Conservation (phyloP, 2,329 filamentous ascomycete species). For the Phoma herbarum region DNA sequence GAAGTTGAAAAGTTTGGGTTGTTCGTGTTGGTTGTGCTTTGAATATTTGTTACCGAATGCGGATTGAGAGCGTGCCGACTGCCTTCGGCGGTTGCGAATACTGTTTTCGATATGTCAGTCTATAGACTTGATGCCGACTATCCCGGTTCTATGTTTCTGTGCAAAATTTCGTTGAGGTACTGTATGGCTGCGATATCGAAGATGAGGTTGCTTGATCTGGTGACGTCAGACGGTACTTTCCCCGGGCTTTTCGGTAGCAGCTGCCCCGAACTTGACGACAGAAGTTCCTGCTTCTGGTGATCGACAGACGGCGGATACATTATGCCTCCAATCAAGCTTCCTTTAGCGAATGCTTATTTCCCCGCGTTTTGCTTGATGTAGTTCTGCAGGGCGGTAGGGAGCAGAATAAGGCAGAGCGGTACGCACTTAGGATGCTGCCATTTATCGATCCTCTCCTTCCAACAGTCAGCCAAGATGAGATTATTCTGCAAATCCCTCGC, state of each 20-base stretch:
- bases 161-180: not conserved
- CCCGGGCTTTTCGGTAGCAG: not conserved
- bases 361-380: conserved; percentile 1
- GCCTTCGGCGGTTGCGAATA: too few relatives aligned
- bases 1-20: not conserved
- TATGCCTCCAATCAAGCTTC: conserved; percentile 18
- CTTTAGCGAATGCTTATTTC: conserved; percentile 4
- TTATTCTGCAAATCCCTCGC: not conserved
- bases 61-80: too few relatives aligned
- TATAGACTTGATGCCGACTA: too few relatives aligned
- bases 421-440: not conserved
- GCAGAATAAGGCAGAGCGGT: not conserved
- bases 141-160: too few relatives aligned
- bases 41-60: too few relatives aligned
- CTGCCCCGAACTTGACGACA: conserved; percentile 4
- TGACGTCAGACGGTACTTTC: conserved; percentile 4
- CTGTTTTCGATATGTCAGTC: too few relatives aligned
- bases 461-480: not conserved
- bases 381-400: too few relatives aligned
- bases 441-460: not conserved
- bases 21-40: not conserved
- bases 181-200: not conserved
- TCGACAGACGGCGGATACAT: not conserved
- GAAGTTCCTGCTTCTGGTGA: not conserved
- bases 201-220: not conserved